Base-by-base conservation (phyloP, 139 green algal genomes). In the Astrephomene gubernaculifera region DNA sequence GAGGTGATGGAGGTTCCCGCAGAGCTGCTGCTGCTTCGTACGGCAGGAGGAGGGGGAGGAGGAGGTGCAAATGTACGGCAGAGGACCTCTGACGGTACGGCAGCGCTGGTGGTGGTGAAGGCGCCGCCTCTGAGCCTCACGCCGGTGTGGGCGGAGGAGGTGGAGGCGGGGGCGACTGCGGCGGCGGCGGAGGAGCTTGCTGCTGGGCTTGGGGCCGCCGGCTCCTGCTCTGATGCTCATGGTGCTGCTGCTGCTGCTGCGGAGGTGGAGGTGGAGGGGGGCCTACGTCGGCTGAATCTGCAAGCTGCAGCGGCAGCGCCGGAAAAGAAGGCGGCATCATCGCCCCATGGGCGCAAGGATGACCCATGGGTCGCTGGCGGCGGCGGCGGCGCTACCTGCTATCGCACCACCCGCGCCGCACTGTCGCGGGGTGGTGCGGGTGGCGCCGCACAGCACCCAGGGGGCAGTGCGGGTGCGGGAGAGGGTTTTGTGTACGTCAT, bases 1-100 rank as follows among this genome's bases (percentile, higher is more conserved):
- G 81, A 88, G 54, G 81, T 88, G 81, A 81, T 88, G n/a, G 8
- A 35, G 43, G 73, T 90, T 39, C 69, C 81, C 21, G n/a, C n/a
- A 17, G 54, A 49, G 25, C 12, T 38, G 45, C 36, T 90, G 73
- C 86, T 72, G 33, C 25, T 10, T 0, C 79, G 35, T 25, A 41
- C 22, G 10, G 12, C 14, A 17, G n/a, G n/a, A n/a, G n/a, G n/a
- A n/a, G n/a, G n/a, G n/a, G n/a, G 8, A 9, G 65, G 14, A 1
- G 65, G 6, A 1, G 65, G 53, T 2, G 60, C 38, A 0, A 19
- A 2, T 3, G 68, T 71, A 38, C 54, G 35, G 41, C 76, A 83
- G 69, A 6, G 27, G 57, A 36, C 54, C 0, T 53, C 19, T 2
- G 52, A 67, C 29, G n/a, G 69, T 31, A 53, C 54, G n/a, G 33